These are phyloP conservation scores for Myrica gale DNA, from an alignment of 306 rosid species.

Conservation along the genomic window DNA sequence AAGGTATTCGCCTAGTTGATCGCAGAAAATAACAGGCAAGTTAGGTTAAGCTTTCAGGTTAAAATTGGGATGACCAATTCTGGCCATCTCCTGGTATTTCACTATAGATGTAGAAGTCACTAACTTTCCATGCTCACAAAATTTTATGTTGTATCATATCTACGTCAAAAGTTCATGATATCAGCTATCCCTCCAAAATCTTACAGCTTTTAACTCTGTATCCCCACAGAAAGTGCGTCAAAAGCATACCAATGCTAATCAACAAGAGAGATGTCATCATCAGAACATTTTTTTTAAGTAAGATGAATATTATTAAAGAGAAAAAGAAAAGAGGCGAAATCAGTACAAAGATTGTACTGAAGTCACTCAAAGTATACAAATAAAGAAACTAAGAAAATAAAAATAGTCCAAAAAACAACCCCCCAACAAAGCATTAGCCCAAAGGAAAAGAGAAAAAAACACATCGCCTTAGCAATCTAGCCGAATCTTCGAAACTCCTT, in stretches of 20 bases:
- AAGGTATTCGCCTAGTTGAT: not conserved
- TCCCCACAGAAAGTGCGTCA: not conserved
- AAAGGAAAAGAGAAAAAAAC: too few species aligned
- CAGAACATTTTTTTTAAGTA: too few species aligned
- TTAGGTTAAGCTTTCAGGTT: not conserved
- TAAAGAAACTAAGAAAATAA: too few species aligned
- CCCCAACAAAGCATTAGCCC: too few species aligned
- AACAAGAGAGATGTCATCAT: not conserved
- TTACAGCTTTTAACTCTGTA: not conserved
- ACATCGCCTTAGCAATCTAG: too few species aligned
- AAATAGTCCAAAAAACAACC: too few species aligned
- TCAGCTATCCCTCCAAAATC: not conserved
- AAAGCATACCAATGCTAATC: not conserved
- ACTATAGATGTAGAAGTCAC: not conserved
- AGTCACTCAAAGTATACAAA: too few species aligned
- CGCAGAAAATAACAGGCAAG: not conserved
- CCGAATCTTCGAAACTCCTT: too few species aligned
- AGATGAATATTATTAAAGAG: too few species aligned
- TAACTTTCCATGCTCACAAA: not conserved
- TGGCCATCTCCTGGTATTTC: not conserved
- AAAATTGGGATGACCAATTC: not conserved
- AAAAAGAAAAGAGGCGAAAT: too few species aligned
- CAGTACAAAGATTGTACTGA: too few species aligned
- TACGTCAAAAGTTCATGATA: not conserved
- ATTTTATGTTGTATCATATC: not conserved